Percentiles rank a stretch among this genome's conserved stretches.
phyloP scores from a whole-genome alignment of 106 monocot genomes.

The Dioscorea zingiberensis region DNA sequence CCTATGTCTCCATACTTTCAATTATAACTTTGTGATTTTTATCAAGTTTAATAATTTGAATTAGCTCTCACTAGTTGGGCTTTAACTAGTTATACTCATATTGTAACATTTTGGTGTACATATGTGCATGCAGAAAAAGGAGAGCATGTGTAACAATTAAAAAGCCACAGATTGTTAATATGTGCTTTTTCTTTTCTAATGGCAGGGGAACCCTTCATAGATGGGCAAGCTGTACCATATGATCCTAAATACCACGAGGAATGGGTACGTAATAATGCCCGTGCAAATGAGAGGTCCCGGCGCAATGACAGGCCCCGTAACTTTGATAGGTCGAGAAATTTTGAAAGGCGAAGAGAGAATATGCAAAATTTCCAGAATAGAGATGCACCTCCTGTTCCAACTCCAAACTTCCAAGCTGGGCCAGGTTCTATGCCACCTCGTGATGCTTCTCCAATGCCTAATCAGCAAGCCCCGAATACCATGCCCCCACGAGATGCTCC shows the following conservation, averaged over 20 bases:
- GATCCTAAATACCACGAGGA: slow-evolving; percentile 84
- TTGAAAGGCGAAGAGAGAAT: slow-evolving; percentile 79
- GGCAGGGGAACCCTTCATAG: slow-evolving; percentile 89
- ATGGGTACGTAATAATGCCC: slow-evolving; percentile 74
- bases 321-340: slow-evolving; percentile 78
- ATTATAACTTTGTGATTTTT: too few relatives aligned
- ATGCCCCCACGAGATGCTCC: slow-evolving; percentile 6
- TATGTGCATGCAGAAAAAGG: neutral
- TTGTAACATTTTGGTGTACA: too few relatives aligned
- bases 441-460: neutral
- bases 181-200: neutral
- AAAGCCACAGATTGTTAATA: too few relatives aligned
- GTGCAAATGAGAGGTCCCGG: slow-evolving; percentile 72
- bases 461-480: neutral
- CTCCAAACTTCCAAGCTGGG: slow-evolving; percentile 6
- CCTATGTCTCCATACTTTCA: too few relatives aligned
- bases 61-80: too few relatives aligned
- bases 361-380: slow-evolving; percentile 59
- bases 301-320: slow-evolving; percentile 91
- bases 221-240: slow-evolving; percentile 91
- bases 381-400: slow-evolving; percentile 21
- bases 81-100: too few relatives aligned
- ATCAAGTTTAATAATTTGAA: too few relatives aligned
- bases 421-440: slow-evolving; percentile 8
- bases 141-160: neutral